A percentile compares a stretch with the other conserved stretches of the same genome.
Evolutionary conservation across 257 asterid species (phyloP).

Genomic region (Jaltomata sinuosa): DNA sequence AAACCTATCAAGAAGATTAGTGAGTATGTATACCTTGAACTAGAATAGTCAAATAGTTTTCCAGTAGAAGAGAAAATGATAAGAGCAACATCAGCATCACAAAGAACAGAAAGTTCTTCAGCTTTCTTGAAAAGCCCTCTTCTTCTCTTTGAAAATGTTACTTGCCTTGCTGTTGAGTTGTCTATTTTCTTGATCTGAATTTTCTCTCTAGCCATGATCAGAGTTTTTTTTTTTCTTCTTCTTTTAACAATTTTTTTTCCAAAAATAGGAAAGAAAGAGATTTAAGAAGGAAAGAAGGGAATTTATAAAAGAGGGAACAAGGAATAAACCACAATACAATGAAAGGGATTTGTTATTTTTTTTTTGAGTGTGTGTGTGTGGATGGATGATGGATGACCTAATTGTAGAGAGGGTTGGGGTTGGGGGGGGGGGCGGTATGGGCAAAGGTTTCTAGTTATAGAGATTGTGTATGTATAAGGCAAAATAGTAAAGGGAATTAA

Average conservation of each 20-base stretch:
- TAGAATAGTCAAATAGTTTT: constrained; percentile 59
- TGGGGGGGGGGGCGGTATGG: not conserved
- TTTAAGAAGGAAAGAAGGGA: not conserved
- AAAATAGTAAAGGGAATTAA: too few relatives aligned
- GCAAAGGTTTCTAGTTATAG: not conserved
- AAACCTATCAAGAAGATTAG: too few relatives aligned
- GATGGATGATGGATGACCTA: not conserved
- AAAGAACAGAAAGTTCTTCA: constrained; percentile 68
- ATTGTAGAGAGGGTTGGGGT: not conserved
- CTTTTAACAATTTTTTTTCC: not conserved
- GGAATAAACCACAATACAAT: constrained; percentile 28
- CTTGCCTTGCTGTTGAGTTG: constrained; percentile 72
- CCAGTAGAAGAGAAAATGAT: constrained; percentile 67
- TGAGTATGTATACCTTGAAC: too few relatives aligned
- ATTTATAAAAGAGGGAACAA: not conserved
- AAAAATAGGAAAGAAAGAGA: not conserved
- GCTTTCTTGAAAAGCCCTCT: constrained; percentile 87
- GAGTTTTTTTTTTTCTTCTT: not conserved
- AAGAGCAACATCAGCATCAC: constrained; percentile 77
- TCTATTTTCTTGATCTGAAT: constrained; percentile 73
- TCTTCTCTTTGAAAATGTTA: constrained; percentile 70
- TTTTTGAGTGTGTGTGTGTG: not conserved
- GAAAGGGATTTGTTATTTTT: not conserved
- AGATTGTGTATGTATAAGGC: not conserved
- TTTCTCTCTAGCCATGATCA: constrained; percentile 61